Base-by-base conservation (phyloP, 176 grass and related monocot genomes). In the Rhynchospora breviuscula region DNA sequence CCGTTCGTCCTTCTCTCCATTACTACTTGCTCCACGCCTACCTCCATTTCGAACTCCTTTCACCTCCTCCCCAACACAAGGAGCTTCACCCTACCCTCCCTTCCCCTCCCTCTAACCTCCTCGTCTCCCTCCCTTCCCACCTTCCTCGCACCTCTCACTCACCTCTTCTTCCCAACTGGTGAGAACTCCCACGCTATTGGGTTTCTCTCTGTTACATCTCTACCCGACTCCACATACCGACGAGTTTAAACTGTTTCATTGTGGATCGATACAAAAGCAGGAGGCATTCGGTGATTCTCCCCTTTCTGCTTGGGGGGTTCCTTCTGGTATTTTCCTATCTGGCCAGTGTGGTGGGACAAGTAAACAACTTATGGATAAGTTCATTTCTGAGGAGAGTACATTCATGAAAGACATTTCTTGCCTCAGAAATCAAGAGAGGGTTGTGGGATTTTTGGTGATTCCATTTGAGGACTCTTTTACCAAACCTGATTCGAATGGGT, bases 301-400 rank as follows among this genome's bases (percentile, higher is more conserved):
- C n/a, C n/a, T n/a, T n/a, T n/a, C n/a, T n/a, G n/a, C n/a, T n/a
- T 95, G 91, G 88, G 91, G 92, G 67, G 84, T 91, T 79, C 92
- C 89, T 73, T 98, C 87, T 14, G 63, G 9, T 59, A 62, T 98
- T 87, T 80, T 86, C 82, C 78, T 98, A 67, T 86, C 85, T 12
- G 85, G 67, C 79, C 85, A 81, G 80, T 13, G 48, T 59, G 88
- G 54, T 51, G 56, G 25, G 31, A 85, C 83, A 69, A 66, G 80
- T 66, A 73, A 81, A 29, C 44, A 59, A 77, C 58, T 91, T 79
- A 63, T 93, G 72, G 84, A 85, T 87, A 78, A 93, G 22, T 58
- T 91, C 51, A 89, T 91, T 62, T 81, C 61, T 19, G 54, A 29
- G 59, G 75, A 71, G 72, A 63, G 81, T 87, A 59, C 63, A 47